These are phyloP conservation scores for Trametes gibbosa DNA, from an alignment of 768 basidiomycete species.

Conservation along the genomic window DNA sequence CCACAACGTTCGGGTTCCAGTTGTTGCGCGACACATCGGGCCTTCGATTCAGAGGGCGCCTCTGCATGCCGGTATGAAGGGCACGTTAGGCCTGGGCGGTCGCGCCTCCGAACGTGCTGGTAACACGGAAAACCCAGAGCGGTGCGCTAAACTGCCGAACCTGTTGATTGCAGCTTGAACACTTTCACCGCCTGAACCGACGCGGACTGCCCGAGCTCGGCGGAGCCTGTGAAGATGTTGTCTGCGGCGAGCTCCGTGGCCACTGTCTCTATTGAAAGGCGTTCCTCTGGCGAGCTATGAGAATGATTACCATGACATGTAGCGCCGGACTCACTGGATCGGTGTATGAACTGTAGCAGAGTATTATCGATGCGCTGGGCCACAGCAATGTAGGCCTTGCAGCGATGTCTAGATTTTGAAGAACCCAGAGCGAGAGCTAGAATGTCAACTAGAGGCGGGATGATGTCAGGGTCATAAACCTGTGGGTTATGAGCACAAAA, in stretches of 20 bases:
- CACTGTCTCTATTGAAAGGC: background rate
- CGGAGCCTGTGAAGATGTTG: slow-evolving; percentile 8
- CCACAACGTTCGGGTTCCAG: too few species aligned
- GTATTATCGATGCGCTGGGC: slow-evolving; percentile 60
- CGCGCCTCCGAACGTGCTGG: background rate
- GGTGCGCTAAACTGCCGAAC: background rate
- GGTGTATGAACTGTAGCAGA: slow-evolving; percentile 38
- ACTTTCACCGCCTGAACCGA: background rate
- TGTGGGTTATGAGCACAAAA: slow-evolving; percentile 24
- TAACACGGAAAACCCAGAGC: background rate
- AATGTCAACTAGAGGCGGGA: slow-evolving; percentile 53
- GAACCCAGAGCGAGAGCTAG: slow-evolving; percentile 35
- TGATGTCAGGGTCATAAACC: slow-evolving; percentile 67
- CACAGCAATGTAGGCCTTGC: slow-evolving; percentile 43
- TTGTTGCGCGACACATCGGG: too few species aligned
- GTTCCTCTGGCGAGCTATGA: background rate
- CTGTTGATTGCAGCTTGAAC: background rate
- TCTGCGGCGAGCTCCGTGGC: background rate
- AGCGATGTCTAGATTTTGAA: background rate
- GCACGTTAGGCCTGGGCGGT: background rate
- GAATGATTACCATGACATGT: background rate
- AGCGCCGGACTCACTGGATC: slow-evolving; percentile 17
- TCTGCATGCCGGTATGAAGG: background rate
- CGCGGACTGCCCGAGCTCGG: slow-evolving; percentile 11
- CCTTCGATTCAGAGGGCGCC: background rate